Evolutionary conservation across 2,329 filamentous ascomycete species (phyloP).

Genomic region (Fusarium sublunatum): DNA sequence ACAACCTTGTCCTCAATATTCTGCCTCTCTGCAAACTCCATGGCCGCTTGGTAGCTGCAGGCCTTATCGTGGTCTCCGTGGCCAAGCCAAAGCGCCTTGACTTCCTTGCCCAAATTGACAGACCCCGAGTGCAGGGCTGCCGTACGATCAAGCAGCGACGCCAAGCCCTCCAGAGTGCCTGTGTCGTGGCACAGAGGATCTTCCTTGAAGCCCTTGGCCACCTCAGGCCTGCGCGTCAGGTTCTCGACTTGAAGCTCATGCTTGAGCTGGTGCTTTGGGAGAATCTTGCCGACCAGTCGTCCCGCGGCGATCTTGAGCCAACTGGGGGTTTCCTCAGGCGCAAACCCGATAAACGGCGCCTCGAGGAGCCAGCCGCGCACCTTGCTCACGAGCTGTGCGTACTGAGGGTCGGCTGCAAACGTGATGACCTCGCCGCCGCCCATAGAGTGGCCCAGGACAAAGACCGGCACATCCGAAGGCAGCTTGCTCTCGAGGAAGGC

Average conservation of each 20-base stretch:
- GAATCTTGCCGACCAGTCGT: conserved; percentile 71
- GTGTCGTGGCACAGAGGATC: conserved; percentile 84
- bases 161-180: conserved; percentile 84
- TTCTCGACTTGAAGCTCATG: conserved; percentile 72
- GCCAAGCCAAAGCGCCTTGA: conserved; percentile 74
- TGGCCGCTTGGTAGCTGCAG: conserved; percentile 73
- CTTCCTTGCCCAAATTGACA: conserved; percentile 62
- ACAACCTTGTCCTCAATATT: conserved; percentile 75
- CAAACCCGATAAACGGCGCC: conserved; percentile 81
- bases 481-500: conserved; percentile 75
- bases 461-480: conserved; percentile 70
- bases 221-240: conserved; percentile 74
- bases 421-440: conserved; percentile 82
- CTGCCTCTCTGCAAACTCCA: conserved; percentile 70
- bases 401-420: conserved; percentile 62
- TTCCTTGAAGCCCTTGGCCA: conserved; percentile 68
- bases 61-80: conserved; percentile 82
- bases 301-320: conserved; percentile 72
- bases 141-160: conserved; percentile 81
- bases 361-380: conserved; percentile 81
- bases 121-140: conserved; percentile 67
- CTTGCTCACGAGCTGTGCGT: conserved; percentile 65
- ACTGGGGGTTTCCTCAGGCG: conserved; percentile 72
- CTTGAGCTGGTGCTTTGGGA: conserved; percentile 75
- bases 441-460: conserved; percentile 92